Evolutionary conservation across 306 rosid species (phyloP).

Genomic region (Lagenaria siceraria): DNA sequence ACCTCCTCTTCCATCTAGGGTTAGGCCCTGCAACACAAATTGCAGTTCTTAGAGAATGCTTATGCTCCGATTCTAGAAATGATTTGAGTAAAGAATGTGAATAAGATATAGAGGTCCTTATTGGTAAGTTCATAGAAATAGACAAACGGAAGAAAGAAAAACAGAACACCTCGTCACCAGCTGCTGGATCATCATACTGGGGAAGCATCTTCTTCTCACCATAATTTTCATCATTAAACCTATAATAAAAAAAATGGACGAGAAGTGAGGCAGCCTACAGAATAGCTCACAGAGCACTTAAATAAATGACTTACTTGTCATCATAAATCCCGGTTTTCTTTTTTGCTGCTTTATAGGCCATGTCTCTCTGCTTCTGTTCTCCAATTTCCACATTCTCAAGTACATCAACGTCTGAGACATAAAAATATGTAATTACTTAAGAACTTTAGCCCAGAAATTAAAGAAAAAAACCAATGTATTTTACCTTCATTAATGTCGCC

Average conservation of each 20-base stretch:
- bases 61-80: conserved; percentile 7
- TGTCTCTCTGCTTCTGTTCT: conserved; percentile 74
- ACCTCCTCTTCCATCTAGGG: conserved; percentile 68
- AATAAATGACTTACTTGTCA: conserved; percentile 58
- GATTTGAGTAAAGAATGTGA: conserved; percentile 4
- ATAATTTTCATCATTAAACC: conserved; percentile 78
- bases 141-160: neutral
- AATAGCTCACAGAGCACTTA: neutral
- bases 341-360: conserved; percentile 83
- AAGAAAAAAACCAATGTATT: conserved; percentile 9
- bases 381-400: conserved; percentile 95
- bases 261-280: neutral
- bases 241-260: conserved; percentile 19
- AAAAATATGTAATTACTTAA: conserved; percentile 8
- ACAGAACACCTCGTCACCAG: conserved; percentile 50
- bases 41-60: neutral
- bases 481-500: conserved; percentile 85
- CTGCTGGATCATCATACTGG: conserved; percentile 71
- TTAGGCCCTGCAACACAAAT: conserved; percentile 47
- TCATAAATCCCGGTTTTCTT: conserved; percentile 67
- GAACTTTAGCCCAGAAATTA: conserved; percentile 11
- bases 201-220: conserved; percentile 81
- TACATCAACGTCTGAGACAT: conserved; percentile 64
- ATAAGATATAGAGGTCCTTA: neutral
- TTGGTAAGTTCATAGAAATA: neutral